Percentiles rank a stretch among this genome's conserved stretches.
Conservation (phyloP, 257 asterid species). For the Solanum chiquidenum region DNA sequence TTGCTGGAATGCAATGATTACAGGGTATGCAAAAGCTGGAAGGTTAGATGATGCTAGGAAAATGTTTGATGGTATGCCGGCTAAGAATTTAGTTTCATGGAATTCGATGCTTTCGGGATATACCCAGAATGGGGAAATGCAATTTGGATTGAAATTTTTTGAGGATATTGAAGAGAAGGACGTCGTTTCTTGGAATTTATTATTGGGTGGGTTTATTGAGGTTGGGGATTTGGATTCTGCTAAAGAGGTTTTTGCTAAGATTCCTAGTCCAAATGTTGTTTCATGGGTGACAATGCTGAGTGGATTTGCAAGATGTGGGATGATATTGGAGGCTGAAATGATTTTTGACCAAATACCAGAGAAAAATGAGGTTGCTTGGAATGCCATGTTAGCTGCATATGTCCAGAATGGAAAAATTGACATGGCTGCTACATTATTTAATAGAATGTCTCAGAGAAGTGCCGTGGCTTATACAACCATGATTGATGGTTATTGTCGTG, state of each 20-base stretch:
- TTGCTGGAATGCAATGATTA: conserved; percentile 43
- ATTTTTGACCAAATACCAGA: conserved; percentile 16
- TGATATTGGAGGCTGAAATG: conserved; percentile 11
- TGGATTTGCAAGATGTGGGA: conserved; percentile 20
- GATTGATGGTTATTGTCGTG: conserved; percentile 18
- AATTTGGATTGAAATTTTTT: conserved; percentile 18
- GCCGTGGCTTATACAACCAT: conserved; percentile 23
- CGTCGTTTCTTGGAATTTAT: conserved; percentile 20
- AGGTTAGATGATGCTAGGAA: conserved; percentile 20
- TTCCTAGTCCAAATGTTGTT: conserved; percentile 19
- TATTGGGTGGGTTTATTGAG: conserved; percentile 18
- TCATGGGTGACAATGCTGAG: conserved; percentile 28
- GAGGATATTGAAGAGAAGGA: conserved; percentile 22
- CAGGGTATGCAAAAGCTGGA: conserved; percentile 26
- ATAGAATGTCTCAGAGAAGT: conserved; percentile 21
- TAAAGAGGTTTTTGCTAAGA: conserved; percentile 10
- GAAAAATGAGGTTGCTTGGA: conserved; percentile 26
- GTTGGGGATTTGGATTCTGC: conserved; percentile 22
- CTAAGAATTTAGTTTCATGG: conserved; percentile 24
- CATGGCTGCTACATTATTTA: conserved; percentile 15
- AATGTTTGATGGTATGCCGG: conserved; percentile 18
- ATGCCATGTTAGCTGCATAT: conserved; percentile 32
- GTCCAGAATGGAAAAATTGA: conserved; percentile 15
- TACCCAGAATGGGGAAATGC: conserved; percentile 20
- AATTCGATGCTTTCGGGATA: conserved; percentile 28